Percentiles rank a stretch among this genome's conserved stretches.
Evolutionary conservation across 148 eudicot species (phyloP).

Genomic region (Suaeda aralocaspica): DNA sequence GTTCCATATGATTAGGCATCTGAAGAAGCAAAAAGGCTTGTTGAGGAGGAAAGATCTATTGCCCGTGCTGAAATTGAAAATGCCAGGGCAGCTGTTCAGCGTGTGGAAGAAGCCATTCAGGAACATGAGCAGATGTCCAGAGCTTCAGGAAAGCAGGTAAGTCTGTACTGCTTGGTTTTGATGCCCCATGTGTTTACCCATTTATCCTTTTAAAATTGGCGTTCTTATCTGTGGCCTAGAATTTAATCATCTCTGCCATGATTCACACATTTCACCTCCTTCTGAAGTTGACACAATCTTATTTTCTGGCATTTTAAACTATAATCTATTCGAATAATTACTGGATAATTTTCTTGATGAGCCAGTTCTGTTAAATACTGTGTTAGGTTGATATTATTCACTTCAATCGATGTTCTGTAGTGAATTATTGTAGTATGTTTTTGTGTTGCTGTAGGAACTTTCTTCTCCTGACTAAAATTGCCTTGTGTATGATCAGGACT

Average conservation of each 20-base stretch:
- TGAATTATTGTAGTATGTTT: background rate
- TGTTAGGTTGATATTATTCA: too few relatives aligned
- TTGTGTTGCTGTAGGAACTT: background rate
- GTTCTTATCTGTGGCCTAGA: background rate
- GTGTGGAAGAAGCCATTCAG: slow-evolving; percentile 95
- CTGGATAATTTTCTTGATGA: too few relatives aligned
- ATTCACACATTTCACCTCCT: background rate
- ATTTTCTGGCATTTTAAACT: background rate
- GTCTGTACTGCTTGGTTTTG: slow-evolving; percentile 1
- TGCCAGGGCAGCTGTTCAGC: slow-evolving; percentile 94
- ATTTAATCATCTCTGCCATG: background rate
- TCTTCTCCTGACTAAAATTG: slow-evolving; percentile 4
- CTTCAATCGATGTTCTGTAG: background rate
- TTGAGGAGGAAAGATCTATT: slow-evolving; percentile 91
- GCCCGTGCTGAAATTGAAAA: slow-evolving; percentile 94
- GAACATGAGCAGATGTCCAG: slow-evolving; percentile 77
- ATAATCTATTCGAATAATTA: too few relatives aligned
- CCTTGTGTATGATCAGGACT: slow-evolving; percentile 45
- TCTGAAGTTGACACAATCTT: background rate
- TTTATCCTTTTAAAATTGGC: background rate
- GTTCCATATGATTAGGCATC: slow-evolving; percentile 57
- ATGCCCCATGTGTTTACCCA: background rate
- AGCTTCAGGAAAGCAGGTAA: slow-evolving; percentile 88
- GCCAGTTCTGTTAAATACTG: too few relatives aligned
- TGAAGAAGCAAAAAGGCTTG: slow-evolving; percentile 96